Evolutionary conservation across 495 filamentous ascomycete genomes (phyloP).

Genomic region (Chaetomidium leptoderma): DNA sequence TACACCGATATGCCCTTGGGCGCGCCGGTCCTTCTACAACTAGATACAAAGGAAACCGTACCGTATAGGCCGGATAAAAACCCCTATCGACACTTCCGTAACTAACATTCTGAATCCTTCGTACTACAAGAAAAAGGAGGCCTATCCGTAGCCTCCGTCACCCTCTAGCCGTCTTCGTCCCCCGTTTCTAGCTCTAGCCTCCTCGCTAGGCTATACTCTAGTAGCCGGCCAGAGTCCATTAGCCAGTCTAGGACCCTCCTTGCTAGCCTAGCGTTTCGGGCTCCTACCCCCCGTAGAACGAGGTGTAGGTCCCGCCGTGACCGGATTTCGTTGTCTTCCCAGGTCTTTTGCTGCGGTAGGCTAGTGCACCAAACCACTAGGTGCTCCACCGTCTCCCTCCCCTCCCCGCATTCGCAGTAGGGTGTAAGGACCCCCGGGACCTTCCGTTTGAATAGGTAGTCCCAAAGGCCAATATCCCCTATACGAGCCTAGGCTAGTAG

Average conservation of each 20-base stretch:
- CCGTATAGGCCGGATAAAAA: slow-evolving; percentile 6
- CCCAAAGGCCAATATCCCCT: slow-evolving; percentile 6
- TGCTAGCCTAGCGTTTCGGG: background rate
- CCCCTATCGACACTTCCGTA: background rate
- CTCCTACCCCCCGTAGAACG: background rate
- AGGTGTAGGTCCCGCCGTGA: background rate
- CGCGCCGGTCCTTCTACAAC: background rate
- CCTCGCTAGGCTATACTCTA: slow-evolving; percentile 1
- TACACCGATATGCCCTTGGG: background rate
- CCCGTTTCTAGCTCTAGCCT: background rate
- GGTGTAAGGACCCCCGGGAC: background rate
- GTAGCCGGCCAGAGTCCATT: slow-evolving; percentile 5
- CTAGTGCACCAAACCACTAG: background rate
- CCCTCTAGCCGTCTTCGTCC: background rate
- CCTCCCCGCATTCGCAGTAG: background rate
- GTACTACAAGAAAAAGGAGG: background rate
- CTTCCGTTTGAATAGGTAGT: background rate
- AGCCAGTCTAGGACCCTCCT: background rate
- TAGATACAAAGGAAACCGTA: background rate
- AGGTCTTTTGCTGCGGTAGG: background rate
- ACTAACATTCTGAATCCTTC: background rate
- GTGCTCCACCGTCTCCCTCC: slow-evolving; percentile 4
- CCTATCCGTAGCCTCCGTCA: background rate
- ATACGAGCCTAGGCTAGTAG: background rate
- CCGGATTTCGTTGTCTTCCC: background rate